Base-by-base conservation (phyloP, 306 rosid genomes). In the Cucurbita pepo region DNA sequence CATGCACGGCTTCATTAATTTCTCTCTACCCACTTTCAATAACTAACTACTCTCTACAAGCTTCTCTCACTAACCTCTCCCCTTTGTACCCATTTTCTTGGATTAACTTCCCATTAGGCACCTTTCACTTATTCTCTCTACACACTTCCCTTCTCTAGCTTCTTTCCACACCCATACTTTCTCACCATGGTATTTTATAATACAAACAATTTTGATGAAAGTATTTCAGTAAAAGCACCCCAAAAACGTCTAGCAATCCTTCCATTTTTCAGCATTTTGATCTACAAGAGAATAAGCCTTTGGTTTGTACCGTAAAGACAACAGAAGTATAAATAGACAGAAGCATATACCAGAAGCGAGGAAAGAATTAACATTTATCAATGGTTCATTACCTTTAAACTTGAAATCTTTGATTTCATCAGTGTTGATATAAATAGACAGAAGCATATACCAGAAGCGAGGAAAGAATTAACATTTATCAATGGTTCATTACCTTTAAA, bases 391-490 rank as follows among this genome's bases (percentile, higher is more conserved):
- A 90, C 98, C 98, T 85, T 66, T 45, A 61, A 94, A 73, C 59
- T 82, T 56, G 75, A 91, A 94, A 78, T 94, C 95, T 61, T 82
- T 80, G 71, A 94, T 87, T 85, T 91, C 92, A 62, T 86, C 76
- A 8, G 85, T 82, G 78, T 94, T 89, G 81, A 94, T 86, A 5
- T n/a, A n/a, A n/a, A n/a, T n/a, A n/a, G 54, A 19, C 38, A 18
- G 37, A 19, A 18, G 36, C n/a, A 65, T 11, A 3, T 1, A 57
- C 25, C 45, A 30, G 6, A 48, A 41, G 71, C 54, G 7, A 36
- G 57, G 47, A 34, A 54, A 21, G 9, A 44, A 30, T n/a, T 19
- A 6, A 15, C 12, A 47, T 52, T 9, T 5, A 22, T 51, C 55
- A 15, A 30, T 40, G 18, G 25, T 58, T 25, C n/a, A 18, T 25